Evolutionary conservation across 768 basidiomycete genomes (phyloP), one percentile per base, ranked within the genome.

Genomic region (Russula olivacea): DNA sequence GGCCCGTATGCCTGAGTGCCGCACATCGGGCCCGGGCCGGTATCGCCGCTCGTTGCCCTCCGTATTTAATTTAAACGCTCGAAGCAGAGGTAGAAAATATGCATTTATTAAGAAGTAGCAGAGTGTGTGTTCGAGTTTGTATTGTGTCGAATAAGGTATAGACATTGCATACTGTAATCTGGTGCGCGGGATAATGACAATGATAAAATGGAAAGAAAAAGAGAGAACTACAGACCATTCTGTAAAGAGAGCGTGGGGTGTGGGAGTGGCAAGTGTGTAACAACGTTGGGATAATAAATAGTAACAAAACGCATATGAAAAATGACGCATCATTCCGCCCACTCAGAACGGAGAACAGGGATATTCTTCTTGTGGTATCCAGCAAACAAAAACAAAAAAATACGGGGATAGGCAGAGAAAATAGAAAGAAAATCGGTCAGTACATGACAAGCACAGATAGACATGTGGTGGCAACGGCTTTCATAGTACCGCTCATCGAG

Each of bases 111-210:
- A 34, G 17, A 28, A 21, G 8, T 41, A 41, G 25, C 25, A 36
- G 58, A 49, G 25, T 40, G 58, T n/a, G 49, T 14, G 30, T 34
- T 23, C 19, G 58, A 14, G 30, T 45, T 32, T n/a, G 41, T 25
- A 23, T 45, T 36, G 52, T 54, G 45, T 36, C 32, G 19, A 48
- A 53, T 61, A 61, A 47, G 45, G 25, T 61, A 61, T 61, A 34
- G 52, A 63, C 56, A 63, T 63, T 58, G 56, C 50, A 15, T 52
- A 58, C 61, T 25, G 50, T 52, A 53, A 52, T 56, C 32, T 47
- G 36, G 34, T 32, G 57, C 32, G n/a, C 15, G 8, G 34, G 30
- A 54, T 53, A 63, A 62, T 41, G 55, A 50, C 47, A 32, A 36
- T 45, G 28, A 45, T n/a, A 34, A 34, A 34, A 34, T n/a, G 6